Evolutionary conservation across 106 monocot genomes (phyloP).

Genomic region (Platanthera zijinensis): DNA sequence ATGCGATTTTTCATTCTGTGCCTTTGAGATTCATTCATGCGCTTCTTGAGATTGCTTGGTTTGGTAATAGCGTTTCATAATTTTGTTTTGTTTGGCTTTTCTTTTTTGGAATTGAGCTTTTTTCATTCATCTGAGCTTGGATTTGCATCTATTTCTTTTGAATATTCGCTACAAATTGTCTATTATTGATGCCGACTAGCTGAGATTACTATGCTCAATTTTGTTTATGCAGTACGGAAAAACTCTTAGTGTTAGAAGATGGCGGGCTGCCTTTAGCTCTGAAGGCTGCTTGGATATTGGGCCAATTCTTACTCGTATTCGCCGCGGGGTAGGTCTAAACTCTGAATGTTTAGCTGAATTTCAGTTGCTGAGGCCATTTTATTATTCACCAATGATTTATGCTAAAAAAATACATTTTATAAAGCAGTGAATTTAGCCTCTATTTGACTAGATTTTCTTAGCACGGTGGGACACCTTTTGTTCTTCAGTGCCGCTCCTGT

Average conservation of each 20-base stretch:
- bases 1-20: not conserved
- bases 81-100: not conserved
- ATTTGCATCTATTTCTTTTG: not conserved
- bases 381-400: too few relatives aligned
- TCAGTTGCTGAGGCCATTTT: not conserved
- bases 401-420: not conserved
- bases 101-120: not conserved
- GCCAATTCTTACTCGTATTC: constrained; percentile 34
- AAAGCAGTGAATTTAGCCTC: not conserved
- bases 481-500: not conserved
- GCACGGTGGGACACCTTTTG: not conserved
- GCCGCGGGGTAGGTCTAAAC: constrained; percentile 35
- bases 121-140: not conserved
- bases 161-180: not conserved
- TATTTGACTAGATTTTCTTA: not conserved
- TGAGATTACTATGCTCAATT: not conserved
- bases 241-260: constrained; percentile 49
- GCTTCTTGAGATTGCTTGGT: constrained; percentile 1
- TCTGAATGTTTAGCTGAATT: not conserved
- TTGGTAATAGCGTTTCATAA: not conserved
- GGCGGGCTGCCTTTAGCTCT: constrained; percentile 50
- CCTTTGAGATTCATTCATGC: not conserved
- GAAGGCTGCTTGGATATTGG: constrained; percentile 59
- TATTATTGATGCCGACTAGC: not conserved
- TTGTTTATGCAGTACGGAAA: constrained; percentile 40